phyloP scores from a whole-genome alignment of 768 basidiomycete genomes.

The Paxillus involutus region DNA sequence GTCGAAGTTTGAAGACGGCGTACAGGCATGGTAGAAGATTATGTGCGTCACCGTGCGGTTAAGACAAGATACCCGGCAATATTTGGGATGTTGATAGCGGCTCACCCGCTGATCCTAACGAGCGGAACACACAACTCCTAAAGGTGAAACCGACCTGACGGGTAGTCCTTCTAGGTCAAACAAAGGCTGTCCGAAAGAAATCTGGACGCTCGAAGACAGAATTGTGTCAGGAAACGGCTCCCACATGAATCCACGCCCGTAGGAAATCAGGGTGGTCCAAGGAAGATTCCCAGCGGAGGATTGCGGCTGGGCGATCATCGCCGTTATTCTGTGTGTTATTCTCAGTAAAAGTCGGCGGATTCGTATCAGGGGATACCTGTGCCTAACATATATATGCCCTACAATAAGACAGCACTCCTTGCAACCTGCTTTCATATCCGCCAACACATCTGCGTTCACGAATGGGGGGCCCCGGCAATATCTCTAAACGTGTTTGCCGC shows the following conservation, averaged over 20 bases:
- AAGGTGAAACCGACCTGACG: not conserved
- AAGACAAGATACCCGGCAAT: constrained; percentile 4
- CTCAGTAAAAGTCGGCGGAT: too few relatives aligned
- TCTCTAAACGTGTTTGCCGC: too few relatives aligned
- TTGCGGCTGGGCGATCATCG: not conserved
- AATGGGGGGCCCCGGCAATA: too few relatives aligned
- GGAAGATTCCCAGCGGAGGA: constrained; percentile 12
- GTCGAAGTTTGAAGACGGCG: constrained; percentile 7
- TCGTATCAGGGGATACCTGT: too few relatives aligned
- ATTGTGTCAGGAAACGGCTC: constrained; percentile 10
- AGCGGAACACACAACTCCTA: constrained; percentile 6
- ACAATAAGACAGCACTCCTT: too few relatives aligned
- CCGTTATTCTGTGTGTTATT: too few relatives aligned
- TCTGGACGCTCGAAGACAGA: not conserved
- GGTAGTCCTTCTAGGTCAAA: constrained; percentile 3
- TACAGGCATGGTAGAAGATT: constrained; percentile 9
- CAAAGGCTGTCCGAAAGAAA: constrained; percentile 7
- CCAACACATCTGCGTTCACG: too few relatives aligned
- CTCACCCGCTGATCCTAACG: constrained; percentile 1
- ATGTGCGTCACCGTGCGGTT: constrained; percentile 13
- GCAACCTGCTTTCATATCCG: too few relatives aligned
- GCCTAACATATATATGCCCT: too few relatives aligned
- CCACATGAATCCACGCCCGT: constrained; percentile 6
- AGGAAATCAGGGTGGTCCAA: constrained; percentile 7
- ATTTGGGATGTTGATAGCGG: constrained; percentile 10